Base-by-base conservation (phyloP, 2,329 filamentous ascomycete genomes). In the Aspergillus thermomutatus region DNA sequence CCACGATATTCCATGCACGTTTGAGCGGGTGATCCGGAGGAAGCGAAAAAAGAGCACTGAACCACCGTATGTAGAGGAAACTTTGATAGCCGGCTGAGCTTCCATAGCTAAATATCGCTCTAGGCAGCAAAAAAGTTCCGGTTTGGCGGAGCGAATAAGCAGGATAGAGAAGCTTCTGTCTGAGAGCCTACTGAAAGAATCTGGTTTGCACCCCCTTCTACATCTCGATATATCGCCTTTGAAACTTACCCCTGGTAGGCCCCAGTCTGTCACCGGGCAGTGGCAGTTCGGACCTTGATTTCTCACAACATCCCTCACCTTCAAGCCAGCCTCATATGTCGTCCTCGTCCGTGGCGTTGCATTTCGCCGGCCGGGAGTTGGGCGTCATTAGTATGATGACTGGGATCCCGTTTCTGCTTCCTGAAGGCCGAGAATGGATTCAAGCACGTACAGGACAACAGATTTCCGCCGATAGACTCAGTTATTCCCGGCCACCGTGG, bases 341-440 rank as follows among this genome's bases (percentile, higher is more conserved):
- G 19, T 68, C 66, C 4, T 68, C 66, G 52, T 67, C 66, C 53
- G 73, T 75, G 9, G 74, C 75, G 19, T 69, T 82, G 3, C 77
- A 81, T 64, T 81, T 81, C 59, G 77, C 77, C 3, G 80, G 80
- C 0, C 71, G 75, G 49, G 73, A 79, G 54, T 66, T 82, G 9
- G 80, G 80, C 9, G 72, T 73, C 11, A 76, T 81, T 31, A 81
- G 76, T 61, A 69, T 76, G 7, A 72, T 77, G 49, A 80, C 77
- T 14, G 80, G 81, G 6, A 75, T 83, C 1, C 81, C 81, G 0
- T 75, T 81, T 43, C 73, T 83, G 43, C 79, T 81, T 0, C 65
- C 71, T 0, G 72, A 78, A 14, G 80, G 81, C 5, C 75, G 75
- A 52, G 65, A 77, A 61, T 83, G 80, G 79, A 78, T 83, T 34